Percentiles rank a stretch among this genome's conserved stretches.
Conservation (phyloP, 495 filamentous ascomycete species). For the Aspergillus egyptiacus region DNA sequence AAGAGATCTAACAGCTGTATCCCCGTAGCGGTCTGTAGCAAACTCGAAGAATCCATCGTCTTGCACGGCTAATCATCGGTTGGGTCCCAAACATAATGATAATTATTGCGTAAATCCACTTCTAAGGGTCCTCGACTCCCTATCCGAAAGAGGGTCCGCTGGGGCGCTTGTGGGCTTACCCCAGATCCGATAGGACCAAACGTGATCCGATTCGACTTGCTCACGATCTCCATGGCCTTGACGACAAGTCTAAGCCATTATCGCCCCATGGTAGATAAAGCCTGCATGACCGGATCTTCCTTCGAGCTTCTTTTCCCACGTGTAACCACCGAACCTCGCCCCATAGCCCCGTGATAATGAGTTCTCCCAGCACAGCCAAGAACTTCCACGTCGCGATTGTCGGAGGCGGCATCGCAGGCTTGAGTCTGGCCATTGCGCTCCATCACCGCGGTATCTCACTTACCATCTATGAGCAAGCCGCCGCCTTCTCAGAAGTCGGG, state of each 20-base stretch:
- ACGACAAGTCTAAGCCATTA: background rate
- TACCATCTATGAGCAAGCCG: conserved; percentile 50
- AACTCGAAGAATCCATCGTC: background rate
- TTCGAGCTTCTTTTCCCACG: background rate
- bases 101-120: too few species aligned
- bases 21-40: background rate
- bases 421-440: conserved; percentile 32
- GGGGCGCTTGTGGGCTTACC: conserved; percentile 11
- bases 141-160: conserved; percentile 18
- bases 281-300: background rate
- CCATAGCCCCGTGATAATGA: conserved; percentile 7
- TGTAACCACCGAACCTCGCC: background rate
- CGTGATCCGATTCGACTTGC: conserved; percentile 16
- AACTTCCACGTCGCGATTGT: conserved; percentile 33
- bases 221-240: background rate
- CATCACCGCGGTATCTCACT: conserved; percentile 32
- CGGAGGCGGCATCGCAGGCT: conserved; percentile 35
- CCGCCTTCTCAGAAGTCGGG: conserved; percentile 49
- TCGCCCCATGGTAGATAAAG: background rate
- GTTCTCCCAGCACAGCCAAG: conserved; percentile 8
- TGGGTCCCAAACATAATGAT: background rate
- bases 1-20: background rate
- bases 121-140: conserved; percentile 6
- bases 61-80: background rate
- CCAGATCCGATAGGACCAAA: conserved; percentile 13